phyloP scores from a whole-genome alignment of 2,329 filamentous ascomycete genomes.

The Penicillium sp. region DNA sequence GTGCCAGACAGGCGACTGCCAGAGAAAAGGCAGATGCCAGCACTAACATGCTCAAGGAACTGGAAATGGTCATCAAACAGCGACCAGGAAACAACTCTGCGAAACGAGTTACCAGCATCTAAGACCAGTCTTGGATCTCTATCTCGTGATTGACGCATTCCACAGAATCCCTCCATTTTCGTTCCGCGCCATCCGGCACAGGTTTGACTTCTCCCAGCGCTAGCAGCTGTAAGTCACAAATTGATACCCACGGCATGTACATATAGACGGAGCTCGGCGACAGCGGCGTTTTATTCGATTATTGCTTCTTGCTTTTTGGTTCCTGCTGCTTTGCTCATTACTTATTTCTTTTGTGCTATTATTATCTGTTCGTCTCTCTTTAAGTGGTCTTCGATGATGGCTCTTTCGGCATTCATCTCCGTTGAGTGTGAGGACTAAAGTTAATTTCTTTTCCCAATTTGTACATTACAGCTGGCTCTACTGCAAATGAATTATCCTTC shows the following conservation, averaged over 20 bases:
- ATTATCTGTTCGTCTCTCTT: slow-evolving; percentile 3
- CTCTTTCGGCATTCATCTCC: neutral
- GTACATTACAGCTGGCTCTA: slow-evolving; percentile 4
- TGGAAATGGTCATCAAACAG: slow-evolving; percentile 81
- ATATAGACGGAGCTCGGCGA: slow-evolving; percentile 34
- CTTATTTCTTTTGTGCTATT: slow-evolving; percentile 11
- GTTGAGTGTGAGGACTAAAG: neutral
- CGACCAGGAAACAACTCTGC: slow-evolving; percentile 43
- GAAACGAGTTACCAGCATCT: slow-evolving; percentile 46
- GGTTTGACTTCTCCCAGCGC: slow-evolving; percentile 11
- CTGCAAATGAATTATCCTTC: neutral
- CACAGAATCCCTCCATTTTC: slow-evolving; percentile 1
- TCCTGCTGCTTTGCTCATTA: slow-evolving; percentile 1
- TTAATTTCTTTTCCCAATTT: neutral
- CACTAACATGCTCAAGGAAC: slow-evolving; percentile 84
- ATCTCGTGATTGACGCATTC: neutral
- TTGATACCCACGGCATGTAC: slow-evolving; percentile 34
- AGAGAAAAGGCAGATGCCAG: slow-evolving; percentile 76
- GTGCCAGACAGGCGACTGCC: slow-evolving; percentile 67
- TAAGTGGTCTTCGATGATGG: neutral
- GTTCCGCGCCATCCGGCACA: neutral
- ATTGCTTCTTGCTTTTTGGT: slow-evolving; percentile 6
- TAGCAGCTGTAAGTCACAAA: slow-evolving; percentile 20
- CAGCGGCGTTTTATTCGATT: slow-evolving; percentile 25
- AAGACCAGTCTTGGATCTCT: slow-evolving; percentile 13